A percentile compares a stretch with the other conserved stretches of the same genome.
Evolutionary conservation across 2,329 filamentous ascomycete genomes (phyloP).

Genomic region (Cladophialophora psammophila): DNA sequence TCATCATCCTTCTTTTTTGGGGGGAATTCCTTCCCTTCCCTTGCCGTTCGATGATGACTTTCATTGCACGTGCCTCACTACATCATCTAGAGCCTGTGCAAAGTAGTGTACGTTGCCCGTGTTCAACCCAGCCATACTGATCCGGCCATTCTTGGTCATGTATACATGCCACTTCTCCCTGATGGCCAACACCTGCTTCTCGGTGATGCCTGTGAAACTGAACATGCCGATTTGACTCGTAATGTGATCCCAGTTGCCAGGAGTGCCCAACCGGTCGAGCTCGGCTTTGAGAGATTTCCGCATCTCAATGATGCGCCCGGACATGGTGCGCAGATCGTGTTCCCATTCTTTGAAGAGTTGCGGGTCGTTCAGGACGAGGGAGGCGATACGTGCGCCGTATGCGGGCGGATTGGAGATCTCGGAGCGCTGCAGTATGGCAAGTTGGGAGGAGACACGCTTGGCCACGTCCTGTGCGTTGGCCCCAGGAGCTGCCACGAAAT

Average conservation of each 20-base stretch:
- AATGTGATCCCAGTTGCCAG: constrained; percentile 95
- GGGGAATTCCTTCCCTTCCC: neutral
- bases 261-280: constrained; percentile 84
- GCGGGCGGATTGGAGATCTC: constrained; percentile 98
- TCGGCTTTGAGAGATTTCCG: constrained; percentile 77
- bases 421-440: constrained; percentile 92
- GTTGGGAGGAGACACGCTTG: constrained; percentile 78
- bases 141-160: constrained; percentile 92
- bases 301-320: constrained; percentile 93
- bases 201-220: constrained; percentile 71
- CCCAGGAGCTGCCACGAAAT: constrained; percentile 80
- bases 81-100: constrained; percentile 84
- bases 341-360: constrained; percentile 90
- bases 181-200: constrained; percentile 56
- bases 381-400: constrained; percentile 90
- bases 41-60: neutral
- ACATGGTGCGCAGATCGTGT: constrained; percentile 90
- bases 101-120: constrained; percentile 92
- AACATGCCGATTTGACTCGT: constrained; percentile 99
- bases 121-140: constrained; percentile 98
- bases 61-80: constrained; percentile 60
- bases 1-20: neutral
- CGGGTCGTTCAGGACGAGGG: constrained; percentile 81
- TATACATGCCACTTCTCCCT: constrained; percentile 60
- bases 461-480: constrained; percentile 69